Percentiles rank a stretch among this genome's conserved stretches.
Evolutionary conservation across 1,284 basidiomycete genomes (phyloP).

Genomic region (Moesziomyces aphidis): DNA sequence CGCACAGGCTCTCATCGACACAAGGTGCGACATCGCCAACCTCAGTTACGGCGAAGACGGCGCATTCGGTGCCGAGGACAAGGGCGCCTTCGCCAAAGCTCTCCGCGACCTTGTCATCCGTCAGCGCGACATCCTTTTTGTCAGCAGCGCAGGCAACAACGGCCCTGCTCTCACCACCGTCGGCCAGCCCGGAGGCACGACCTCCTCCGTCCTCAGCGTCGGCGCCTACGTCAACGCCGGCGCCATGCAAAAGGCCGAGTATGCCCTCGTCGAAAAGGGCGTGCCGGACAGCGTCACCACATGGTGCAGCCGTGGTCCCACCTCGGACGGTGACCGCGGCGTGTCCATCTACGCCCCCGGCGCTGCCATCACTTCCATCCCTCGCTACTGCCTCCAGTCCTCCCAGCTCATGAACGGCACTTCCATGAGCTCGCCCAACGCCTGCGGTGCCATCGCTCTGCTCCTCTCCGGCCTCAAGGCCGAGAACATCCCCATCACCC

Average conservation of each 20-base stretch:
- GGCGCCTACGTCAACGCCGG: constrained; percentile 68
- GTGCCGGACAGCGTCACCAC: constrained; percentile 66
- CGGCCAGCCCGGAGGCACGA: constrained; percentile 67
- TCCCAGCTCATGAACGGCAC: constrained; percentile 68
- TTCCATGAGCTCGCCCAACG: constrained; percentile 67
- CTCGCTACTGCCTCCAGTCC: constrained; percentile 66
- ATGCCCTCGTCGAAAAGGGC: constrained; percentile 65
- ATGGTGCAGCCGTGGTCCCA: constrained; percentile 68
- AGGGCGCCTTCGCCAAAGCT: constrained; percentile 64
- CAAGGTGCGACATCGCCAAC: constrained; percentile 67
- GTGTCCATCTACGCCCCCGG: constrained; percentile 68
- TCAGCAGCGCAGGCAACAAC: constrained; percentile 65
- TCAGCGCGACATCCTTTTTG: constrained; percentile 63
- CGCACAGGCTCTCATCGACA: constrained; percentile 67
- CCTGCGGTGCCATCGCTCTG: constrained; percentile 65
- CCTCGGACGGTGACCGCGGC: constrained; percentile 63
- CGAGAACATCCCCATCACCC: constrained; percentile 63
- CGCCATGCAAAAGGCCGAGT: constrained; percentile 68
- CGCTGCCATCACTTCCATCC: constrained; percentile 68
- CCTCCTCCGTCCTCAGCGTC: constrained; percentile 65
- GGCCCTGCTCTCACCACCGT: constrained; percentile 68
- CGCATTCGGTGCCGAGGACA: constrained; percentile 64
- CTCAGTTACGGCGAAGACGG: constrained; percentile 68
- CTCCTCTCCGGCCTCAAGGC: constrained; percentile 66
- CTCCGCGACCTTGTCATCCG: constrained; percentile 63